Evolutionary conservation across 2,329 filamentous ascomycete genomes (phyloP).

Genomic region (Verticillium tricorpus): DNA sequence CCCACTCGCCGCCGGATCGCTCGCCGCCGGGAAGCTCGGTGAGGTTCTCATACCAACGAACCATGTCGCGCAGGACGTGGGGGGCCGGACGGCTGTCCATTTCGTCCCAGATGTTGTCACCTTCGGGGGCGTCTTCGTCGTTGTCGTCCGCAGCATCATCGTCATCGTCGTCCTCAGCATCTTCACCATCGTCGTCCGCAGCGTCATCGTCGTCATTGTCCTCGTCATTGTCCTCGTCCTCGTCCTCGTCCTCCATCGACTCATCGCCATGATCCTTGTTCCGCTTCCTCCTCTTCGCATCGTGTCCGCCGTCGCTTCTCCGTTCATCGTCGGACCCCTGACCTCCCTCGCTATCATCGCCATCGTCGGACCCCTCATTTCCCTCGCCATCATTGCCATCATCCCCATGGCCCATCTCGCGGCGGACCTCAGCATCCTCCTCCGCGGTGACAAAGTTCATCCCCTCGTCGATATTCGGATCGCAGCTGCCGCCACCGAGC

Average conservation of each 20-base stretch:
- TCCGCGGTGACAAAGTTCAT: no score
- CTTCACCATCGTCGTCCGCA: not conserved
- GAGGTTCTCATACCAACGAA: constrained; percentile 12
- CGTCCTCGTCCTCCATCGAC: no score
- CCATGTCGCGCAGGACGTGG: constrained; percentile 15
- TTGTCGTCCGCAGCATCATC: constrained; percentile 1
- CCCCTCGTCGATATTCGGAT: no score
- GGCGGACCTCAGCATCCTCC: no score
- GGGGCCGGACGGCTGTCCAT: constrained; percentile 6
- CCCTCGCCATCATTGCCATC: no score
- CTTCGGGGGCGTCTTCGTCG: not conserved
- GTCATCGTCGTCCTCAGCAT: not conserved
- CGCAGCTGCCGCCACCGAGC: not conserved
- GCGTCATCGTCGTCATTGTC: not conserved
- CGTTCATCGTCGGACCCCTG: no score
- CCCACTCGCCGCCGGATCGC: not conserved
- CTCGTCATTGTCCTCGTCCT: not conserved
- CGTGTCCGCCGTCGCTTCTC: no score
- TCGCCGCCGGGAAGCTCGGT: constrained; percentile 10
- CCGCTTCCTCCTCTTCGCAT: no score
- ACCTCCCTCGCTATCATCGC: no score
- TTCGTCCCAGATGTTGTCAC: not conserved
- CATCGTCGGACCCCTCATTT: no score
- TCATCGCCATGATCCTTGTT: no score
- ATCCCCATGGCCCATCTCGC: no score